These are phyloP conservation scores for Fusarium gaditjirri DNA, from an alignment of 2,329 filamentous ascomycete genomes.

Conservation along the genomic window DNA sequence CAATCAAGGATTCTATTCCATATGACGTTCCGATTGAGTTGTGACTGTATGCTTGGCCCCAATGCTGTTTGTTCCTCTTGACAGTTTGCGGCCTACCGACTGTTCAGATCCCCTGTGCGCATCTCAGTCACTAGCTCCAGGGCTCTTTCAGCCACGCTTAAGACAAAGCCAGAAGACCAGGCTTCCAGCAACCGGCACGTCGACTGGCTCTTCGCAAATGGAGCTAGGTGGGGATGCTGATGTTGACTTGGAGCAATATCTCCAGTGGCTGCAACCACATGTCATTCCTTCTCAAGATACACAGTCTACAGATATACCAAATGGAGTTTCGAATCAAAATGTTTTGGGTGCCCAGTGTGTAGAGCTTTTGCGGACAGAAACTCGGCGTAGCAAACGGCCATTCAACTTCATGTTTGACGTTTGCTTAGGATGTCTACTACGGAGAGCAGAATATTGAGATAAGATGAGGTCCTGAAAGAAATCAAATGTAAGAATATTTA, in stretches of 20 bases:
- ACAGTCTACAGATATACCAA: fast-evolving
- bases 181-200: fast-evolving
- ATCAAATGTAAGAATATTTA: fast-evolving
- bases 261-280: neutral
- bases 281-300: neutral
- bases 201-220: fast-evolving
- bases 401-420: constrained; percentile 12
- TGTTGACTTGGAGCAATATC: neutral
- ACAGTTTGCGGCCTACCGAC: neutral
- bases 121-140: neutral
- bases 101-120: fast-evolving
- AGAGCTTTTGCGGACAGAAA: no score
- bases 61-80: fast-evolving
- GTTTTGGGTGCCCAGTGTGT: fast-evolving
- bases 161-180: fast-evolving
- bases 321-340: no score
- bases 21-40: fast-evolving
- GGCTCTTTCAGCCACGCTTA: no score
- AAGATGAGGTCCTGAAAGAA: neutral
- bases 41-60: neutral
- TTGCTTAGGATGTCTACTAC: constrained; percentile 8
- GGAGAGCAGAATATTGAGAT: neutral
- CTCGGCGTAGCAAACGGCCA: neutral
- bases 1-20: constrained; percentile 12
- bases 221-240: neutral